Percentiles rank a stretch among this genome's conserved stretches.
phyloP scores from a whole-genome alignment of 176 grass and related monocot genomes.

The Lolium perenne region DNA sequence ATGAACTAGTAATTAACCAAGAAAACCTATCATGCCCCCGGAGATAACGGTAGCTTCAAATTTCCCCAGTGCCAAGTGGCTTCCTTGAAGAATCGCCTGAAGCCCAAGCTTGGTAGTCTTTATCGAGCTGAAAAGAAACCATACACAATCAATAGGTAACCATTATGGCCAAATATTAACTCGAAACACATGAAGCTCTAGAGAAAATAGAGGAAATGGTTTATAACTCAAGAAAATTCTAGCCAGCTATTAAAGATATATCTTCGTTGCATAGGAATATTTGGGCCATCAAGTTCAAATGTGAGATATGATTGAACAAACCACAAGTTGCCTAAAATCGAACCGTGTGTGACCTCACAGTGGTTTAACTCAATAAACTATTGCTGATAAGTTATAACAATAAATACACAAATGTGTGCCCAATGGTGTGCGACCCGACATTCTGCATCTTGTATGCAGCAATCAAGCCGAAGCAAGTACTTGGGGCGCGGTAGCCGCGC shows the following conservation, averaged over 20 bases:
- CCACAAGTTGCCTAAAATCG: background rate
- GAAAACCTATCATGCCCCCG: constrained; percentile 34
- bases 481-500: background rate
- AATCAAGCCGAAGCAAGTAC: background rate
- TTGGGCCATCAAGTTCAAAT: constrained; percentile 4
- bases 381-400: background rate
- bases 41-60: constrained; percentile 54
- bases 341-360: background rate
- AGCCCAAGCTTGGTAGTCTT: constrained; percentile 94
- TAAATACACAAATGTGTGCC: background rate
- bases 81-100: constrained; percentile 86
- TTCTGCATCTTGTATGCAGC: background rate
- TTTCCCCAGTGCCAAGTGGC: constrained; percentile 91
- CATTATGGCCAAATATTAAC: background rate
- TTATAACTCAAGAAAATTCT: background rate
- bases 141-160: background rate
- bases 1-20: constrained; percentile 27
- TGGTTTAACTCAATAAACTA: constrained; percentile 20
- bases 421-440: background rate
- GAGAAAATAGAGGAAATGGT: background rate
- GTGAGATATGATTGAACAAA: background rate
- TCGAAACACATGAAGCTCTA: constrained; percentile 5
- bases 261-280: background rate
- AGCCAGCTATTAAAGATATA: background rate
- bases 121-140: constrained; percentile 70